Evolutionary conservation across 306 rosid genomes (phyloP).

Genomic region (Trifolium fragiferum): DNA sequence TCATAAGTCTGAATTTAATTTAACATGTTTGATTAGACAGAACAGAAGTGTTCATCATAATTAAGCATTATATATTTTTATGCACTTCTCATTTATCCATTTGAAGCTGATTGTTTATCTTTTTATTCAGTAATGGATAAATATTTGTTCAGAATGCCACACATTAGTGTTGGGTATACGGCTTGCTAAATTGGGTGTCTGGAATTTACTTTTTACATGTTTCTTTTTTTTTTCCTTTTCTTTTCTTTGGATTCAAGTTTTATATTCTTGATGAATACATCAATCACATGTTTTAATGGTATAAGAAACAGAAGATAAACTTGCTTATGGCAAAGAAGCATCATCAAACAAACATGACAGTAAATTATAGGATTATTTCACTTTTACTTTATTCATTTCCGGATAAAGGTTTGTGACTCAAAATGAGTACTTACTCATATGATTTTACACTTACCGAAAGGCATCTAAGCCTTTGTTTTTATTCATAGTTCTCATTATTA

Average conservation of each 20-base stretch:
- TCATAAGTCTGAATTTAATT: too few relatives aligned
- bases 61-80: too few relatives aligned
- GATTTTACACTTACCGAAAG: constrained; percentile 17
- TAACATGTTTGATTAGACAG: too few relatives aligned
- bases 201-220: background rate
- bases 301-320: background rate
- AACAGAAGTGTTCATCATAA: too few relatives aligned
- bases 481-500: constrained; percentile 15
- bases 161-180: background rate
- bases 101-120: too few relatives aligned
- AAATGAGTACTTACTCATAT: background rate
- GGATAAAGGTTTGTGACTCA: constrained; percentile 19
- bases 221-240: too few relatives aligned
- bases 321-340: background rate
- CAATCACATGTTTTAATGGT: background rate
- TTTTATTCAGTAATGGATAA: too few relatives aligned
- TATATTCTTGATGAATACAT: too few relatives aligned
- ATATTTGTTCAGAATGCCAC: too few relatives aligned
- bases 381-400: constrained; percentile 30
- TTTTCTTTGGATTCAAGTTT: too few relatives aligned
- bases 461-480: constrained; percentile 39
- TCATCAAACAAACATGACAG: background rate
- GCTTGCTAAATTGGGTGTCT: background rate
- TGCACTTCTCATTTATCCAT: too few relatives aligned
- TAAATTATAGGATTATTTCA: background rate